Evolutionary conservation across 2,329 filamentous ascomycete species (phyloP), one percentile per base, ranked within the genome.

Genomic region (Cladophialophora exuberans): DNA sequence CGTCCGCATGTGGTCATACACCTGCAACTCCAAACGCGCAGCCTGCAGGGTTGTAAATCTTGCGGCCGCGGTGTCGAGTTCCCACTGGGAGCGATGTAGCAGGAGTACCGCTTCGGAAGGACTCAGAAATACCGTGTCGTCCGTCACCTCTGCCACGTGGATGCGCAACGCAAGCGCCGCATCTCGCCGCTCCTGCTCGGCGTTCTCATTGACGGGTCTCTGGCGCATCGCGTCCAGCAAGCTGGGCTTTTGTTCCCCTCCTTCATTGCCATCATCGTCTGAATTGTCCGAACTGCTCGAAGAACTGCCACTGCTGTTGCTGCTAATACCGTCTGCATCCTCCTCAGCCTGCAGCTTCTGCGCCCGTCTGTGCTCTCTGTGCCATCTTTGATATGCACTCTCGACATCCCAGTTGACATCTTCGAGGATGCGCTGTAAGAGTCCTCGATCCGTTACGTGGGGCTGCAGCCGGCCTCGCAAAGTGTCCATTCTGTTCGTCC

Each of bases 91-190:
- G 6, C 22, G n/a, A 33, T 56, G 31, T 10, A 58, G 46, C 25
- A 55, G 30, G n/a, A 61, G 39, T 9, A 54, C 38, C n/a, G 55
- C 58, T 38, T 54, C 51, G 18, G 53, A 23, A n/a, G 43, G 43
- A 18, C 22, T 51, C 13, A 52, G 15, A 9, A 35, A 31, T 13
- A 15, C 36, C 20, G 30, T 15, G n/a, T 38, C 20, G 6, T n/a
- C 23, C 26, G 5, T 30, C 4, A 7, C 5, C 9, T 38, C 20
- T 26, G 36, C 20, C 9, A 50, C 31, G 6, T 35, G n/a, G 15
- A 44, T 6, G 2, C 45, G 38, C 18, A 55, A 22, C 17, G 45
- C 46, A 1, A 39, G 26, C 20, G 52, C 52, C 11, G 45, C 52
- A 15, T 51, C 39, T 13, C 52, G 52, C 30, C 52, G 45, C 38